These are phyloP conservation scores for Stachybotrys elegans DNA, from an alignment of 2,329 filamentous ascomycete genomes.

Conservation along the genomic window DNA sequence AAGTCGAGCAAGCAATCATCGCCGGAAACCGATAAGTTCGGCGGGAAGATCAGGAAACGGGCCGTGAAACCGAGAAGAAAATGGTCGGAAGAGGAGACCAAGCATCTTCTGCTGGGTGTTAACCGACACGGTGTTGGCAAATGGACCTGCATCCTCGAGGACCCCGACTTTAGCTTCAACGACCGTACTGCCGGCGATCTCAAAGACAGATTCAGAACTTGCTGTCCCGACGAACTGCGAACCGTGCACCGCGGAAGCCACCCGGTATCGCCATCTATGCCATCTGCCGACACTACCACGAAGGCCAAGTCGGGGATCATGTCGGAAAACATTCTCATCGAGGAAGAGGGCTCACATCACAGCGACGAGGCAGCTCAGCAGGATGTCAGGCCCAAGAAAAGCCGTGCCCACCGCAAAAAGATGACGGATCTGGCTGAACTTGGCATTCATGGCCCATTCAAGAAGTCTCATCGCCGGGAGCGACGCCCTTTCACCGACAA, in stretches of 20 bases:
- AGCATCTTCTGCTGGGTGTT: conserved; percentile 55
- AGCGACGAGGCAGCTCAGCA: conserved; percentile 20
- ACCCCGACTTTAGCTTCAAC: conserved; percentile 56
- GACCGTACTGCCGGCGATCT: conserved; percentile 56
- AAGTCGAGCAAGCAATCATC: conserved; percentile 13
- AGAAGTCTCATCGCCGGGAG: conserved; percentile 55
- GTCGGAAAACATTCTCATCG: conserved; percentile 53
- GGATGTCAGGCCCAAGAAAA: conserved; percentile 39
- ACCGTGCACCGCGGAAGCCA: conserved; percentile 27
- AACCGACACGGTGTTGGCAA: conserved; percentile 59
- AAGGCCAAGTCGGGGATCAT: conserved; percentile 44
- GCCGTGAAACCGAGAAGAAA: conserved; percentile 55
- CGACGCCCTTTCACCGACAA: conserved; percentile 57
- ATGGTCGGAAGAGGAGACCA: conserved; percentile 63
- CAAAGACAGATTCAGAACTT: conserved; percentile 63
- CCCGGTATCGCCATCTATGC: conserved; percentile 15
- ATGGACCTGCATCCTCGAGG: conserved; percentile 61
- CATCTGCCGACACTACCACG: conserved; percentile 21
- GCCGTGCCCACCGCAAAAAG: conserved; percentile 50
- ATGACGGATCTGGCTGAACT: conserved; percentile 50
- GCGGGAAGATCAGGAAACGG: conserved; percentile 43
- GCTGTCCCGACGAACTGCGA: conserved; percentile 57
- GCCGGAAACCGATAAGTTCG: conserved; percentile 24
- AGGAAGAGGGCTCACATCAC: conserved; percentile 28
- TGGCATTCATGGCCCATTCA: conserved; percentile 59